These are phyloP conservation scores for Umbelopsis isabellina DNA, from an alignment of 192 early-diverging fungal species.

Conservation along the genomic window DNA sequence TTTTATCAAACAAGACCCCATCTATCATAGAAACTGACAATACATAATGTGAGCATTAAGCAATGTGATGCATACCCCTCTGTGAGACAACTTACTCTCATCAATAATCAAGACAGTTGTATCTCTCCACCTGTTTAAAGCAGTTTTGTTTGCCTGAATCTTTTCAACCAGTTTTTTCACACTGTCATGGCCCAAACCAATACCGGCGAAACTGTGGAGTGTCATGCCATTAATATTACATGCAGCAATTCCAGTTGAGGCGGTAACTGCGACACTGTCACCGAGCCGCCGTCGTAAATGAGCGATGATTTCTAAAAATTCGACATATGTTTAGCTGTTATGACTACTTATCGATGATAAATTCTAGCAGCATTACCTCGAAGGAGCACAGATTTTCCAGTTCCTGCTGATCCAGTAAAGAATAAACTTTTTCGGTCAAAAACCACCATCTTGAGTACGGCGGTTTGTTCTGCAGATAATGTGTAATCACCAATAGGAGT, in stretches of 20 bases:
- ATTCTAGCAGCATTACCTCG: slow-evolving; percentile 26
- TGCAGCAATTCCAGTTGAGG: slow-evolving; percentile 83
- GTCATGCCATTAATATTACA: slow-evolving; percentile 78
- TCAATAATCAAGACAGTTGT: slow-evolving; percentile 75
- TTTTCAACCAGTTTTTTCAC: slow-evolving; percentile 28
- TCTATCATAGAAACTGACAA: slow-evolving; percentile 77
- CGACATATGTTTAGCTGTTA: not conserved
- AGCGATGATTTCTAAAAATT: slow-evolving; percentile 41
- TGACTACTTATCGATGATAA: not conserved
- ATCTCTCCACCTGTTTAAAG: slow-evolving; percentile 58
- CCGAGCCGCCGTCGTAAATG: slow-evolving; percentile 37
- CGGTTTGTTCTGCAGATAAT: slow-evolving; percentile 59
- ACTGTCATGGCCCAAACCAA: slow-evolving; percentile 60
- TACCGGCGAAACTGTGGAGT: slow-evolving; percentile 70
- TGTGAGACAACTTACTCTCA: slow-evolving; percentile 50
- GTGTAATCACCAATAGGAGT: not conserved
- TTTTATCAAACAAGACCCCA: slow-evolving; percentile 68
- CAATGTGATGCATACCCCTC: not conserved
- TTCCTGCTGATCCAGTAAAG: slow-evolving; percentile 79
- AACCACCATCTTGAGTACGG: slow-evolving; percentile 63
- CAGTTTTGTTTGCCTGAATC: slow-evolving; percentile 33
- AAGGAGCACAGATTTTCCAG: slow-evolving; percentile 55
- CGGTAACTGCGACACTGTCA: slow-evolving; percentile 59
- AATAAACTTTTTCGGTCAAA: slow-evolving; percentile 60
- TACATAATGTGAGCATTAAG: not conserved